Percentiles rank a stretch among this genome's conserved stretches.
Conservation (phyloP, 1,284 basidiomycete species). For the Ceratobasidium sp. region DNA sequence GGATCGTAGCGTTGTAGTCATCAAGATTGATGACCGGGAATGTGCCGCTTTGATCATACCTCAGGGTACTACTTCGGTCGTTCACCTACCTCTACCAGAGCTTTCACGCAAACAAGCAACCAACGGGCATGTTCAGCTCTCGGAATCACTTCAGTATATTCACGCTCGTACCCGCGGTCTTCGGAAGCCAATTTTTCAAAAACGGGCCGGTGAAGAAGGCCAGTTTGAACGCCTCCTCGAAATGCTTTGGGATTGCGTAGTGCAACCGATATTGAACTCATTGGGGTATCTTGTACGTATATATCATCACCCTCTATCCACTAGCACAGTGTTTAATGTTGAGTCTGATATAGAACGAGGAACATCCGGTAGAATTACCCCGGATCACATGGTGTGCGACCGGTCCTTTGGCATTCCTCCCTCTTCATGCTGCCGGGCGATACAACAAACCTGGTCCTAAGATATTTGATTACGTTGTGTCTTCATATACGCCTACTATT, state of each 20-base stretch:
- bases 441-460: not conserved
- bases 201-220: not conserved
- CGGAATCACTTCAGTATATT: too few species aligned
- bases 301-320: too few species aligned
- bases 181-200: not conserved
- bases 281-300: not conserved
- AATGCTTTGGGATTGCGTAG: not conserved
- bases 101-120: too few species aligned
- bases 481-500: slow-evolving; percentile 10
- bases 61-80: too few species aligned
- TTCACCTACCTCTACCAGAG: too few species aligned
- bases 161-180: not conserved
- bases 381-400: slow-evolving; percentile 22
- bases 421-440: slow-evolving; percentile 8
- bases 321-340: not conserved
- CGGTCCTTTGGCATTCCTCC: not conserved
- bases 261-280: not conserved
- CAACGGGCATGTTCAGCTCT: too few species aligned
- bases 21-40: too few species aligned
- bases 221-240: not conserved
- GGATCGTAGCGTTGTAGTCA: too few species aligned
- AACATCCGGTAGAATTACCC: not conserved
- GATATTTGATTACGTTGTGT: not conserved
- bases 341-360: not conserved
- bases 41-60: too few species aligned